A percentile compares a stretch with the other conserved stretches of the same genome.
phyloP scores from a whole-genome alignment of 2,329 filamentous ascomycete species.

The Ascochyta pisi region DNA sequence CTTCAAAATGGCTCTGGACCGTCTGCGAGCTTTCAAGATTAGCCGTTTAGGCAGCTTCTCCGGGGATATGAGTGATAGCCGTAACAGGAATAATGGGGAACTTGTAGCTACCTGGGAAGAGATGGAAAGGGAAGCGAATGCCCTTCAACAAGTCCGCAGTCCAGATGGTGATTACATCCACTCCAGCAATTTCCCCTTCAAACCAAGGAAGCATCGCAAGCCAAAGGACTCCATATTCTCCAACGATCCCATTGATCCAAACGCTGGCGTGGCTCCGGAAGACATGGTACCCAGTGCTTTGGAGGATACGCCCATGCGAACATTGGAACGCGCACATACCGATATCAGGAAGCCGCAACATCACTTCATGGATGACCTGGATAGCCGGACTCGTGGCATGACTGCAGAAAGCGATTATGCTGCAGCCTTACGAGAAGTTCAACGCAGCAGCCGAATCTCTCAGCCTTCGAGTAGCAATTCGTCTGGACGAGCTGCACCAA shows the following conservation, averaged over 20 bases:
- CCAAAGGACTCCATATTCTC: constrained; percentile 36
- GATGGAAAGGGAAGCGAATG: constrained; percentile 39
- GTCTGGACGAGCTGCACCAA: constrained; percentile 8
- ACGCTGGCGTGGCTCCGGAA: constrained; percentile 32
- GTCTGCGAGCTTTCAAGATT: constrained; percentile 55
- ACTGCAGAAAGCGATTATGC: constrained; percentile 39
- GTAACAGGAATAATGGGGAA: constrained; percentile 37
- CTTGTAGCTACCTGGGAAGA: constrained; percentile 46
- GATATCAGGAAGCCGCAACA: constrained; percentile 27
- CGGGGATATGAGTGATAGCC: constrained; percentile 43
- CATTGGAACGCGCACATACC: constrained; percentile 23
- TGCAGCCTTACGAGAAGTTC: constrained; percentile 37
- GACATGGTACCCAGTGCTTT: constrained; percentile 42
- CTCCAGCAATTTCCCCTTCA: constrained; percentile 38
- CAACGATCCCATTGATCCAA: constrained; percentile 23
- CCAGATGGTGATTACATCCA: constrained; percentile 44
- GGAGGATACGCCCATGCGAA: constrained; percentile 23
- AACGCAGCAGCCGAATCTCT: constrained; percentile 13
- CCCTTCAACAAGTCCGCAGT: constrained; percentile 32
- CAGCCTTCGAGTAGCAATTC: constrained; percentile 15
- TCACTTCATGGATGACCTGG: constrained; percentile 28
- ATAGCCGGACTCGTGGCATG: constrained; percentile 18
- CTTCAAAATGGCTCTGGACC: constrained; percentile 66
- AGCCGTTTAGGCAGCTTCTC: constrained; percentile 49
- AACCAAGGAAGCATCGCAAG: constrained; percentile 26